Evolutionary conservation across 129 eudicot genomes (phyloP).

Genomic region (Helianthus annuus): HanXRQr2.0-SUNRISE NC_035443.2:73679789-73680288

Average conservation of each 20-base stretch:
- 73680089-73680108: slow-evolving; percentile 38
- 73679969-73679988: slow-evolving; percentile 43
- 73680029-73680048: slow-evolving; percentile 28
- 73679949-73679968: slow-evolving; percentile 43
- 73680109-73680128: slow-evolving; percentile 48
- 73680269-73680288: neutral
- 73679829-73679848: slow-evolving; percentile 42
- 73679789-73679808: slow-evolving; percentile 48
- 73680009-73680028: slow-evolving; percentile 43
- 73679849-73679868: slow-evolving; percentile 41
- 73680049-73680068: slow-evolving; percentile 35
- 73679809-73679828: slow-evolving; percentile 45
- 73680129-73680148: slow-evolving; percentile 39
- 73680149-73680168: slow-evolving; percentile 36
- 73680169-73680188: slow-evolving; percentile 42
- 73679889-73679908: slow-evolving; percentile 36
- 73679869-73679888: slow-evolving; percentile 37
- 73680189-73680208: slow-evolving; percentile 40
- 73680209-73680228: neutral
- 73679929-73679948: slow-evolving; percentile 35
- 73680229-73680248: neutral
- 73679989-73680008: slow-evolving; percentile 40
- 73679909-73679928: slow-evolving; percentile 34
- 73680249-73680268: no score
- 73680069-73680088: slow-evolving; percentile 32